Percentiles rank a stretch among this genome's conserved stretches.
Evolutionary conservation across 805 yeast species (phyloP).

Genomic region (Kluyveromyces siamensis): DNA sequence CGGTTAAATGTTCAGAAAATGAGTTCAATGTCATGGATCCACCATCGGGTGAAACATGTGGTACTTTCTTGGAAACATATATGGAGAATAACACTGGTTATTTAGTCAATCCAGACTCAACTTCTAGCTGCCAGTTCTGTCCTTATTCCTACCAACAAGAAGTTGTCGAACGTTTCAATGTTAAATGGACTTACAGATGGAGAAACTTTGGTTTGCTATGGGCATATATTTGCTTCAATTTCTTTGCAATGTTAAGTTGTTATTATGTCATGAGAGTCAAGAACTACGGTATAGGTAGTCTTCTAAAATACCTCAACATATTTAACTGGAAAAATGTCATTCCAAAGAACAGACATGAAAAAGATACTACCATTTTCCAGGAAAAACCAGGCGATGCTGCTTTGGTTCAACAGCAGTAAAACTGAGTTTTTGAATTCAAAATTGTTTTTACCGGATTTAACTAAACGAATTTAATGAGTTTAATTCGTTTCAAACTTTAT

Average conservation of each 20-base stretch:
- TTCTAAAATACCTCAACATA: conserved; percentile 20
- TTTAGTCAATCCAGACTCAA: conserved; percentile 33
- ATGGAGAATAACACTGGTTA: conserved; percentile 36
- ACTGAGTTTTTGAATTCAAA: not conserved
- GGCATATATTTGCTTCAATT: conserved; percentile 35
- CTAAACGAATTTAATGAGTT: not conserved
- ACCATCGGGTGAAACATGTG: conserved; percentile 43
- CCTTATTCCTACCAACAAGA: conserved; percentile 46
- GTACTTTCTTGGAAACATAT: conserved; percentile 31
- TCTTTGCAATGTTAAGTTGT: conserved; percentile 31
- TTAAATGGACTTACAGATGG: conserved; percentile 45
- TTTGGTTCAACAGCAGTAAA: conserved; percentile 18
- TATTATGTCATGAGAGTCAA: conserved; percentile 32
- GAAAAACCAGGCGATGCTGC: conserved; percentile 33
- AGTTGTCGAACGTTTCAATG: conserved; percentile 40
- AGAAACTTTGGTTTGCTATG: conserved; percentile 54
- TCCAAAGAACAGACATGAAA: conserved; percentile 40
- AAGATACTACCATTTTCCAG: conserved; percentile 35
- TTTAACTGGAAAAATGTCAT: conserved; percentile 28
- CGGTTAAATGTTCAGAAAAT: conserved; percentile 29
- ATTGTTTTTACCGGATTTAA: not conserved
- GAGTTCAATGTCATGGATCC: conserved; percentile 35
- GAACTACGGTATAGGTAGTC: conserved; percentile 28
- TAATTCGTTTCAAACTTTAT: no score
- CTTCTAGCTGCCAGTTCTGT: conserved; percentile 56